A percentile compares a stretch with the other conserved stretches of the same genome.
Conservation (phyloP, 1,284 basidiomycete species). For the Fomitopsis palustris region DNA sequence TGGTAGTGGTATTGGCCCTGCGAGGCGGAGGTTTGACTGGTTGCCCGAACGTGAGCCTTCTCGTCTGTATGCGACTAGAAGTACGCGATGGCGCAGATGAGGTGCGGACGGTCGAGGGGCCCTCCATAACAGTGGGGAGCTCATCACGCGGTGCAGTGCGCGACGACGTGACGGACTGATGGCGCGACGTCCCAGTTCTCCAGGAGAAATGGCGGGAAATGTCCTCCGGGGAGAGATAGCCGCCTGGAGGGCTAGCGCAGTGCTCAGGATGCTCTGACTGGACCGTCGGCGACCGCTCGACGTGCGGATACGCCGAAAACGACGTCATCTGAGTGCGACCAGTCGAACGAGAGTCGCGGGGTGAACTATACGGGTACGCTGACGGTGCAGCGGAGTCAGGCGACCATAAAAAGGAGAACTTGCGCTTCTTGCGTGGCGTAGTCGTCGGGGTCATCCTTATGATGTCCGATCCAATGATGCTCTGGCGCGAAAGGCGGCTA, state of each 20-base stretch:
- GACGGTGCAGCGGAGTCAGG: conserved; percentile 11
- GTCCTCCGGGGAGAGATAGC: conserved; percentile 13
- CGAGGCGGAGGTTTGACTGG: neutral
- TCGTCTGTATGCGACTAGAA: neutral
- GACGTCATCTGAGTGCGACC: conserved; percentile 10
- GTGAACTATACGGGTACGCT: conserved; percentile 9
- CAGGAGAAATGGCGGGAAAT: conserved; percentile 8
- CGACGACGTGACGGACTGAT: conserved; percentile 13
- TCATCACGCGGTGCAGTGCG: conserved; percentile 15
- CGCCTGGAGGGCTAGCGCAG: neutral
- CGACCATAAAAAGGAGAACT: conserved; percentile 15
- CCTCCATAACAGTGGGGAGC: conserved; percentile 15
- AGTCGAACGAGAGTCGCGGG: conserved; percentile 6
- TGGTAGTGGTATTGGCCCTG: neutral
- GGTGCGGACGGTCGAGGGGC: neutral
- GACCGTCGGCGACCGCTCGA: neutral
- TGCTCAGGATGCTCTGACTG: neutral
- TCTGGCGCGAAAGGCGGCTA: conserved; percentile 7
- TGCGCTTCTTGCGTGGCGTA: conserved; percentile 10
- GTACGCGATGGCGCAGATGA: neutral
- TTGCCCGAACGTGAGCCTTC: conserved; percentile 10
- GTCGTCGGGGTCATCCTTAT: conserved; percentile 16
- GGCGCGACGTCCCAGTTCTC: conserved; percentile 10
- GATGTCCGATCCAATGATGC: conserved; percentile 31
- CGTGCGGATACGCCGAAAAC: neutral